Percentiles rank a stretch among this genome's conserved stretches.
phyloP scores from a whole-genome alignment of 257 asterid genomes.

The Plectranthus barbatus region DNA sequence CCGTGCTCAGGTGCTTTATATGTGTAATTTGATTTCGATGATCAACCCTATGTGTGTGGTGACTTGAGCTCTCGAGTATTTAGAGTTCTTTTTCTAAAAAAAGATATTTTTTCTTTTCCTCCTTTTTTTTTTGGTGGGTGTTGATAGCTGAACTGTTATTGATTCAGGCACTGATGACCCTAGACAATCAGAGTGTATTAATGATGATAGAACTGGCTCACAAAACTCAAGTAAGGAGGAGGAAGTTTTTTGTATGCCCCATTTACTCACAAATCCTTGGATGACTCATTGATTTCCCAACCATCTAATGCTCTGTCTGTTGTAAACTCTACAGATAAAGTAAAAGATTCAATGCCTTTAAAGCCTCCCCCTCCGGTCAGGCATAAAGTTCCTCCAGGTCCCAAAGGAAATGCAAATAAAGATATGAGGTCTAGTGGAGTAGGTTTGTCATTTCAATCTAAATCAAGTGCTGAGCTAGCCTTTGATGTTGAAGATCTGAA shows the following conservation, averaged over 20 bases:
- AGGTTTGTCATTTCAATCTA: conserved; percentile 31
- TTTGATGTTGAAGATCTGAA: conserved; percentile 57
- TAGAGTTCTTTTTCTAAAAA: too few species aligned
- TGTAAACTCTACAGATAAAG: conserved; percentile 29
- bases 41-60: too few species aligned
- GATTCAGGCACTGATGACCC: conserved; percentile 40
- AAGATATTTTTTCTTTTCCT: too few species aligned
- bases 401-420: conserved; percentile 28
- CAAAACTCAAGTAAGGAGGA: conserved; percentile 38
- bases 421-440: conserved; percentile 24
- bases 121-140: too few species aligned
- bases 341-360: conserved; percentile 22
- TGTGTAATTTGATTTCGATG: too few species aligned
- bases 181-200: conserved; percentile 29
- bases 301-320: conserved; percentile 24
- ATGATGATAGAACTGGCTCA: conserved; percentile 31
- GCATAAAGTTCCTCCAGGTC: conserved; percentile 34
- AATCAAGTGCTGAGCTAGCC: conserved; percentile 35
- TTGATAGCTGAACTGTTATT: conserved; percentile 35
- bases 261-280: conserved; percentile 30
- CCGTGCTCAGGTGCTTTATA: background rate
- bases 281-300: conserved; percentile 26
- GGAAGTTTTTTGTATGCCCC: conserved; percentile 29
- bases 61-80: too few species aligned
- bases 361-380: conserved; percentile 36